phyloP scores from a whole-genome alignment of 139 green algal genomes.

The Auxenochlorella pyrenoidosa region DNA sequence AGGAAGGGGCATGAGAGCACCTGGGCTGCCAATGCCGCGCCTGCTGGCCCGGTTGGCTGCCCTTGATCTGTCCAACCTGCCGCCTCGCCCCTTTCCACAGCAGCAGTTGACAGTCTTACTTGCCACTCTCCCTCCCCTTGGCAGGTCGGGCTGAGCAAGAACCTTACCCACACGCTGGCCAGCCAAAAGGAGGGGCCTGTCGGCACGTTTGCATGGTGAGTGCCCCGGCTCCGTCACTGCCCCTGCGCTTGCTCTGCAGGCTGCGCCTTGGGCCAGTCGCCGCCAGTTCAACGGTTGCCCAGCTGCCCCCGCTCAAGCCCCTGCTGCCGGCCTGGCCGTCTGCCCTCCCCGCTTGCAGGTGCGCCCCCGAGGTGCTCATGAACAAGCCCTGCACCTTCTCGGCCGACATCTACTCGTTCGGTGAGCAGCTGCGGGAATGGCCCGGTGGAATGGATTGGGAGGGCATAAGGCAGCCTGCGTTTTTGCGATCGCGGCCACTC shows the following conservation, averaged over 20 bases:
- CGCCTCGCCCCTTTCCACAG: too few species aligned
- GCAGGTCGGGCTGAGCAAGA: constrained; percentile 2
- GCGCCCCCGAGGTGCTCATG: constrained; percentile 8
- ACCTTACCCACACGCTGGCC: neutral
- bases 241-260: neutral
- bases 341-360: neutral
- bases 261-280: neutral
- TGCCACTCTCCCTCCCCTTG: neutral
- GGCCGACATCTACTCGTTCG: neutral
- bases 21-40: neutral
- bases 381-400: neutral
- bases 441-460: too few species aligned
- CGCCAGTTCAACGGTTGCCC: too few species aligned
- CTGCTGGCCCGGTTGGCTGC: neutral
- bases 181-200: neutral
- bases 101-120: neutral
- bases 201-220: constrained; percentile 10
- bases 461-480: too few species aligned
- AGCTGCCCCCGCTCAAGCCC: neutral
- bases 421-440: neutral
- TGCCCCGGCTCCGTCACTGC: too few species aligned
- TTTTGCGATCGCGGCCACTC: too few species aligned
- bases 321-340: too few species aligned
- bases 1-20: neutral
- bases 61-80: too few species aligned